Base-by-base conservation (phyloP, 495 filamentous ascomycete genomes). In the Thermochaetoides thermophila region DNA sequence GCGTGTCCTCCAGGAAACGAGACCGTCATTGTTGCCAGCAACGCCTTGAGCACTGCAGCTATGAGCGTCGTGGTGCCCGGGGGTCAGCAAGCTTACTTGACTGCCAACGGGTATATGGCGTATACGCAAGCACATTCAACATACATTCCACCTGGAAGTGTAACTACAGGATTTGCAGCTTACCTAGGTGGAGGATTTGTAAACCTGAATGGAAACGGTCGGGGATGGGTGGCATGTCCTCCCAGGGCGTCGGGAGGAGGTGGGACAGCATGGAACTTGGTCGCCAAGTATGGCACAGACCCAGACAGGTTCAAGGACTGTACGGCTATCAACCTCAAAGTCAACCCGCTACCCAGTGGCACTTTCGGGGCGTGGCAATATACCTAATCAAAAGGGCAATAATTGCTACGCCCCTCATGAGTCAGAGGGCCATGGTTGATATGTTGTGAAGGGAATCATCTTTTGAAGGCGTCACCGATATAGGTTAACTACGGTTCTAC, bases 51-150 rank as follows among this genome's bases (percentile, higher is more conserved):
- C 11, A 23, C 31, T 16, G 32, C 28, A 4, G 19, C 31, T 23
- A 51, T 55, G 52, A 41, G 45, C 26, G 66, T 69, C 36, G 46
- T 56, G 29, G 76, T 81, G 17, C 74, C 78, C 12, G 76, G 75
- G 27, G 76, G 78, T 15, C 75, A 81, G 44, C 54, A 56, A 36
- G 63, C 73, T 53, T 84, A 78, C 51, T 59, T 81, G 21, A 51
- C 44, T 12, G 55, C 66, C 4, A 47, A 57, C 17, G 76, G 76
- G 31, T 59, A 65, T 17, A 50, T 83, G 21, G 54, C 49, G 33
- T 80, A 71, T 61, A 76, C 73, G 2, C 56, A 53, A 27, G 66
- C 75, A 1, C 75, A 81, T 56, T 73, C 68, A 5, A 63, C 60
- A 12, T 60, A 46, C 42, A 66, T 71, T 14, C 75, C 76, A 0